These are phyloP conservation scores for Pulveroboletus ravenelii DNA, from an alignment of 768 basidiomycete species.

Conservation along the genomic window DNA sequence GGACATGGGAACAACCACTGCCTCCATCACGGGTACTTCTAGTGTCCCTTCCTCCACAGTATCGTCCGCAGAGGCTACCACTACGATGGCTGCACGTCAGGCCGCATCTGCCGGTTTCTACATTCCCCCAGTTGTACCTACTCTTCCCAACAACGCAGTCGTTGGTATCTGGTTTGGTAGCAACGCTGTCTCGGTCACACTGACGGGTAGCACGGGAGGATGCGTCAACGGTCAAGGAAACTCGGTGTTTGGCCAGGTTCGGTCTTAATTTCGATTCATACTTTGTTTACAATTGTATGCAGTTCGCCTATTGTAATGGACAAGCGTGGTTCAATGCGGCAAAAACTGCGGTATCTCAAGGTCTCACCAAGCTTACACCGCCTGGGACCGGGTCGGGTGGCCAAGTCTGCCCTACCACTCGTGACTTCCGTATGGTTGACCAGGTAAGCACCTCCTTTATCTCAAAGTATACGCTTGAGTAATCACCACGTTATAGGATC, in stretches of 20 bases:
- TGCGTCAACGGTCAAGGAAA: constrained; percentile 22
- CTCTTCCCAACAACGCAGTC: constrained; percentile 20
- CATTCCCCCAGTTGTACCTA: constrained; percentile 20
- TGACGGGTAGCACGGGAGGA: constrained; percentile 19
- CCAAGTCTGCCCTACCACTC: constrained; percentile 25
- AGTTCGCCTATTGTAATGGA: constrained; percentile 27
- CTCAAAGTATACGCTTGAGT: background rate
- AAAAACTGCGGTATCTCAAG: constrained; percentile 16
- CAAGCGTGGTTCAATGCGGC: constrained; percentile 22
- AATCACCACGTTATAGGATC: constrained; percentile 15
- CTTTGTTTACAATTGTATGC: background rate
- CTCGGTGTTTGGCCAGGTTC: constrained; percentile 26
- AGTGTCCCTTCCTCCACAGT: background rate
- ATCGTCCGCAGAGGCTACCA: background rate
- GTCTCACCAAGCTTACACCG: constrained; percentile 16
- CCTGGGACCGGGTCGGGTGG: constrained; percentile 18
- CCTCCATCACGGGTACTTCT: background rate
- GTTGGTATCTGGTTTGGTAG: constrained; percentile 29
- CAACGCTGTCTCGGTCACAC: constrained; percentile 19
- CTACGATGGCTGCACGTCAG: constrained; percentile 8
- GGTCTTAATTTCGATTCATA: background rate
- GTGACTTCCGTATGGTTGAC: constrained; percentile 26
- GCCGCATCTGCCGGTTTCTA: constrained; percentile 17
- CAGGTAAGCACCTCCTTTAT: constrained; percentile 8
- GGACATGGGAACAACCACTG: background rate